These are phyloP conservation scores for Escovopsis sp. DNA, from an alignment of 2,329 filamentous ascomycete species.

Conservation along the genomic window DNA sequence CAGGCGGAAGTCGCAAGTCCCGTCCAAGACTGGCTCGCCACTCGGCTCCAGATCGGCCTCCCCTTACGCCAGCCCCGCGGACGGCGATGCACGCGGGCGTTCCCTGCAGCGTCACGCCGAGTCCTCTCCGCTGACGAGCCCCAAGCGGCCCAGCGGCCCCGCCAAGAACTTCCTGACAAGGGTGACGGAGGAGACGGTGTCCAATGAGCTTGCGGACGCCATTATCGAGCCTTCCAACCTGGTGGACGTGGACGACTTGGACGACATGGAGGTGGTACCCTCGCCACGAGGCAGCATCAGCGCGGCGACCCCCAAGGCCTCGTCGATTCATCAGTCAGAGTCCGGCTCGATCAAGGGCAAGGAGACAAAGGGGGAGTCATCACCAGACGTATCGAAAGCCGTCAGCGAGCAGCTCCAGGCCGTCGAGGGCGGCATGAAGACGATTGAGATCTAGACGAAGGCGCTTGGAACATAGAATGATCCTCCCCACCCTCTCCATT, in stretches of 20 bases:
- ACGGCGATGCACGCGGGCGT: constrained; percentile 49
- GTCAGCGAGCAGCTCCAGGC: constrained; percentile 31
- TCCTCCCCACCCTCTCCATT: too few relatives aligned
- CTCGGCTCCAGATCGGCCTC: constrained; percentile 35
- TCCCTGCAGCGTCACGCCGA: constrained; percentile 55
- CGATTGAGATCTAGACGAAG: constrained; percentile 39
- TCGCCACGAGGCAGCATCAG: constrained; percentile 35
- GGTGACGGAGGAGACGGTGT: constrained; percentile 52
- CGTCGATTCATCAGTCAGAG: constrained; percentile 19
- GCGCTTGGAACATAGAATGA: not conserved
- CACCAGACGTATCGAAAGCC: constrained; percentile 15
- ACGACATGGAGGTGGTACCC: constrained; percentile 19
- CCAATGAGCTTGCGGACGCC: constrained; percentile 24
- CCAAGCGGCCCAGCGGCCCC: constrained; percentile 46
- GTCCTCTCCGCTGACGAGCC: constrained; percentile 48
- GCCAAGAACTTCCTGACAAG: constrained; percentile 57
- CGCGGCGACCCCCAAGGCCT: constrained; percentile 18
- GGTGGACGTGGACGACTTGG: constrained; percentile 42
- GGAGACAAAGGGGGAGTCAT: constrained; percentile 20
- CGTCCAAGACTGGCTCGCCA: constrained; percentile 28
- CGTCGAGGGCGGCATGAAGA: constrained; percentile 41
- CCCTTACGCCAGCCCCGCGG: constrained; percentile 52
- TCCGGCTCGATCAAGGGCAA: constrained; percentile 24
- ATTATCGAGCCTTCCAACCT: constrained; percentile 32
- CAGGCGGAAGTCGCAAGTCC: constrained; percentile 38